Evolutionary conservation across 176 grass and related monocot species (phyloP), one percentile per base, ranked within the genome.

Genomic region (Dendrocalamus sinicus): DNA sequence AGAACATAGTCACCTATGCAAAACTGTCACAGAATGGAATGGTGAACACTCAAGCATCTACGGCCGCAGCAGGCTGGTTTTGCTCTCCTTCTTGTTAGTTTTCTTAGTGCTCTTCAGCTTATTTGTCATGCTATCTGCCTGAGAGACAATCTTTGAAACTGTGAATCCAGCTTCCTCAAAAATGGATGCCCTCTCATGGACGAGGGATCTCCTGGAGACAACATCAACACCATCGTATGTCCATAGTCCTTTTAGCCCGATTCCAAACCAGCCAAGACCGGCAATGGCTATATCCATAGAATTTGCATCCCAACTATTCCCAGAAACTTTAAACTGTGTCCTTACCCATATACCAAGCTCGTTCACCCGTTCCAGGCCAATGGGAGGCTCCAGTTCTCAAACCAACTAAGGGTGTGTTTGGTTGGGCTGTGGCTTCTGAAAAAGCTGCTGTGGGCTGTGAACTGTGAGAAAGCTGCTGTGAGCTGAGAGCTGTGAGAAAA

Each of bases 121-220:
- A 90, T 90, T 89, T 2, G 83, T 77, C 65, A 46, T 63, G 71
- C 96, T 89, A 75, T 98, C 91, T 52, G 93, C 93, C 84, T 89
- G 62, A 47, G 93, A 94, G 35, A 98, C 93, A 51, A 98, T 88
- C 63, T 91, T 90, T 16, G 91, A 98, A 73, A 92, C 26, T 41
- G 93, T 91, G 88, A 98, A 98, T 67, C 93, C 91, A 0, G 88
- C 83, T 89, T 98, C 96, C 86, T 98, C 90, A 77, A 95, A 98
- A 68, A 92, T 72, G 6, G 88, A 39, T 68, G 93, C 96, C 77
- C 86, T 94, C 28, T 81, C 91, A 41, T 88, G 87, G 8, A 94
- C 65, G 4, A 98, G 86, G 78, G 96, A 92, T 64, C 16, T 92
- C 23, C 93, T 88, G 16, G 70, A 78, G 46, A 98, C 28, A 55